Base-by-base conservation (phyloP, 495 filamentous ascomycete genomes). In the Durotheca rogersii region DNA sequence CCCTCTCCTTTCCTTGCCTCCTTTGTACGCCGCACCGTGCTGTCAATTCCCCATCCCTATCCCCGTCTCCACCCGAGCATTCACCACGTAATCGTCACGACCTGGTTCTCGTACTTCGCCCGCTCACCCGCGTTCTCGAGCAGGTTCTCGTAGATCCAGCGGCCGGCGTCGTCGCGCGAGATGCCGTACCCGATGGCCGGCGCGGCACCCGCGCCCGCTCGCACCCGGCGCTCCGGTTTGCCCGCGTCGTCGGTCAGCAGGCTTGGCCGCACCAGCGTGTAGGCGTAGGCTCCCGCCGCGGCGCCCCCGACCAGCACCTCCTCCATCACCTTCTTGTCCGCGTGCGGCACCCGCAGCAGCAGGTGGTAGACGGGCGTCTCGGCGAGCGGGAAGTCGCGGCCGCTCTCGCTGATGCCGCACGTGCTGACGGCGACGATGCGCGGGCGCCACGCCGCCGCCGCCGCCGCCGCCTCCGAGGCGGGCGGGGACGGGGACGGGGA, bases 301-400 rank as follows among this genome's bases (percentile, higher is more conserved):
- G 45, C 65, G 37, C 62, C 63, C 29, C 69, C 64, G 10, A 67
- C 55, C 12, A 76, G 55, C 19, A 59, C 20, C 3, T 64, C 51
- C 61, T 87, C 82, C 81, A 84, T 84, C 1, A 65, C 63, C 56
- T 60, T 49, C 76, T 87, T 88, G 54, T 87, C 84, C 17, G 40
- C 67, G 50, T 82, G 82, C 39, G 82, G 74, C 17, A 67, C 69
- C 45, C 61, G 60, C 30, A 86, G 65, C 41, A 81, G 5, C 58
- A 71, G 61, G 41, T 73, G 62, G 63, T 84, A 85, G 18, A 85
- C 38, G 14, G 76, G 76, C 6, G 70, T 30, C 59, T 81, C 64
- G 1, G 65, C 34, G 1, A 75, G 18, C 6, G 84, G 83, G 30
- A 80, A 63, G 60, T 86, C 82, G 9, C 80, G 68, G 12, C 65